Base-by-base conservation (phyloP, 2,329 filamentous ascomycete species). In the Beauveria rudraprayagi region DNA sequence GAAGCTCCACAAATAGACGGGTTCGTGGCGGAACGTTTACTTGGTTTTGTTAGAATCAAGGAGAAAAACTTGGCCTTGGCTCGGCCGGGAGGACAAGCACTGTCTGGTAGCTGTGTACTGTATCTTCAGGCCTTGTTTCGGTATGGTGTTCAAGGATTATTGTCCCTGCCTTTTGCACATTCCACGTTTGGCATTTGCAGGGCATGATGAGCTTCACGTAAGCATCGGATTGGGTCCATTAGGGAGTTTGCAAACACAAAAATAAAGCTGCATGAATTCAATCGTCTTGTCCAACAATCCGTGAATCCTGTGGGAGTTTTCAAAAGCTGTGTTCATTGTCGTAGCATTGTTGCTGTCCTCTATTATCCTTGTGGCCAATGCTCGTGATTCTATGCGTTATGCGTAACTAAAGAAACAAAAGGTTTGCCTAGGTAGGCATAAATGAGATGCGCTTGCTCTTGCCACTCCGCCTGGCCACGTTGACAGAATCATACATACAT, bases 1-100 rank as follows among this genome's bases (percentile, higher is more conserved):
- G 83, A 92, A 92, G 83, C 91, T 97, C 80, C 90, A 94, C 88
- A 97, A 96, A 87, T 97, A 97, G 83, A 55, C 10, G 52, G 6
- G 8, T 7, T 54, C 22, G 37, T 11, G 17, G 84, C 57, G 57
- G 51, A 60, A 10, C 43, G 59, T 60, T 48, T 63, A 57, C 48
- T 61, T 60, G 50, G 59, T 44, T 26, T 44, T 26, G 28, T 46
- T 52, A 50, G n/a, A 22, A 61, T 50, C 37, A 16, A 46, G 11
- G 28, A 28, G 10, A 19, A 50, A 61, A 61, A 50, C 58, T 55
- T 48, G 58, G 50, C 50, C 43, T 50, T 41, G 41, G 44, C 56
- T 48, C 28, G 52, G 47, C 46, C 47, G 52, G 58, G 19, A 43
- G 56, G 34, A 56, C 47, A 19, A 37, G 19, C 28, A 24, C 28